These are phyloP conservation scores for Microstegium vimineum DNA, from an alignment of 176 grass and related monocot genomes.

Conservation along the genomic window DNA sequence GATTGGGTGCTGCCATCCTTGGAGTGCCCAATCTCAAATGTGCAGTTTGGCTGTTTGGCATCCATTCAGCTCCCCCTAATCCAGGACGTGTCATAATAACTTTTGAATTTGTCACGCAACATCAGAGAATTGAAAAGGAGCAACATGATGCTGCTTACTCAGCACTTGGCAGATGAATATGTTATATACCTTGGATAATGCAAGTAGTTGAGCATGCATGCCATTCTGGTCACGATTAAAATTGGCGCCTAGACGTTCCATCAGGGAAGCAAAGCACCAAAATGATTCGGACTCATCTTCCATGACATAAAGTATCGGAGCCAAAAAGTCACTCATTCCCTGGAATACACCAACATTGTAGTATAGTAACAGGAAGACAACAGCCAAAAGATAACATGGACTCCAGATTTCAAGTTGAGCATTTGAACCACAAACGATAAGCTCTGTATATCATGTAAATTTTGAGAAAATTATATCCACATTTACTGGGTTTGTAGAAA, in stretches of 20 bases:
- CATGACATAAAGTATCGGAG: constrained; percentile 89
- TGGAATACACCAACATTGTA: constrained; percentile 28
- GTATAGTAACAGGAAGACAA: background rate
- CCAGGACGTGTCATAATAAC: background rate
- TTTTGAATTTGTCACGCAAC: background rate
- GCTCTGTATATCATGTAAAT: background rate
- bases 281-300: constrained; percentile 85
- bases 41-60: background rate
- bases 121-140: background rate
- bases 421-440: background rate
- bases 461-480: constrained; percentile 6
- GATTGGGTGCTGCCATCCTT: background rate
- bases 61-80: background rate
- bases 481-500: background rate
- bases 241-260: constrained; percentile 92
- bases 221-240: constrained; percentile 99
- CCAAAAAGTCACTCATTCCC: constrained; percentile 97
- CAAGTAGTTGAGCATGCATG: constrained; percentile 98
- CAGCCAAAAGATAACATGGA: background rate
- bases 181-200: constrained; percentile 76
- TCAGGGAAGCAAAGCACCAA: constrained; percentile 95
- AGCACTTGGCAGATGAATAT: background rate
- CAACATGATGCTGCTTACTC: background rate
- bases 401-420: background rate
- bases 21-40: background rate